These are phyloP conservation scores for Phyllosticta ampelicida DNA, from an alignment of 2,329 filamentous ascomycete species.

Conservation along the genomic window DNA sequence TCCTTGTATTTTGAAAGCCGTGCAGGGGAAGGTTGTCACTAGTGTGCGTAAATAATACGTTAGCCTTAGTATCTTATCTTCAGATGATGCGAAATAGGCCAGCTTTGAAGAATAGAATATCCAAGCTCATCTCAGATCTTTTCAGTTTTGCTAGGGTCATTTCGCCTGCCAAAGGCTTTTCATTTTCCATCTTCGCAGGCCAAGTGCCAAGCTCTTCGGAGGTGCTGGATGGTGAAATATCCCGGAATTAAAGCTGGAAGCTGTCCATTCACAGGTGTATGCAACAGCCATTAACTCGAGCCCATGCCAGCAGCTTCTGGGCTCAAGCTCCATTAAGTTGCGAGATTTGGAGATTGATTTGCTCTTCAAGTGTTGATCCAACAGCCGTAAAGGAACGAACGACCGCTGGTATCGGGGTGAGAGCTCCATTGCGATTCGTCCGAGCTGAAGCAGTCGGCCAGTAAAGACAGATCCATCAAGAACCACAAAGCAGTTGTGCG, in stretches of 20 bases:
- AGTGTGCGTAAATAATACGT: not conserved
- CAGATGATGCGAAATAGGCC: not conserved
- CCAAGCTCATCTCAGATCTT: constrained; percentile 9
- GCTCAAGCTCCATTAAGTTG: constrained; percentile 9
- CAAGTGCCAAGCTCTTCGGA: not conserved
- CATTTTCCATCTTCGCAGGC: not conserved
- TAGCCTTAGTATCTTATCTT: not conserved
- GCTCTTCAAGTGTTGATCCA: constrained; percentile 1
- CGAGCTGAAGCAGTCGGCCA: not conserved
- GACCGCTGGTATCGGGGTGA: not conserved
- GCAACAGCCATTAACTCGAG: constrained; percentile 9
- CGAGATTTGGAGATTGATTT: constrained; percentile 3
- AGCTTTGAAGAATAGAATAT: not conserved
- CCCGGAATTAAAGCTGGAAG: not conserved
- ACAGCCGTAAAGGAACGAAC: not conserved
- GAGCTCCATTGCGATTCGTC: not conserved
- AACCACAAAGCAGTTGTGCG: constrained; percentile 1
- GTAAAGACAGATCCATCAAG: not conserved
- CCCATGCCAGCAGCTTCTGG: constrained; percentile 3
- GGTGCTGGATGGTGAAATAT: not conserved
- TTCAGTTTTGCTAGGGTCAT: constrained; percentile 9
- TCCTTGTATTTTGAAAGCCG: too few relatives aligned
- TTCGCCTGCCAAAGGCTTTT: constrained; percentile 1
- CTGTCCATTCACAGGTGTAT: constrained; percentile 3
- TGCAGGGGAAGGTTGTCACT: not conserved